Evolutionary conservation across 306 rosid species (phyloP), one percentile per base, ranked within the genome.

Genomic region (Biancaea sappan): DNA sequence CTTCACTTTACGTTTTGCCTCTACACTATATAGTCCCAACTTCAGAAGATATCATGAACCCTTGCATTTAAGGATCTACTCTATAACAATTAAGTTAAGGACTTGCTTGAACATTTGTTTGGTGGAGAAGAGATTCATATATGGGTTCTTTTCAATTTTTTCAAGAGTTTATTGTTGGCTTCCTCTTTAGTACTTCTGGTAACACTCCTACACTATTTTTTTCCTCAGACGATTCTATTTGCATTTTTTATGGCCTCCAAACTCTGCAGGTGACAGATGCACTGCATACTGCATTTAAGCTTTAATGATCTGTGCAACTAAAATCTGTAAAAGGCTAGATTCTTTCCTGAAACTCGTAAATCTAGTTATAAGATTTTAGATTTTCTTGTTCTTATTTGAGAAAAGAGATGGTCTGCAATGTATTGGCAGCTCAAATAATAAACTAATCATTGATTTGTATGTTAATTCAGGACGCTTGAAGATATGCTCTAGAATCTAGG

Each of bases 401-500:
- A 28, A 58, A 74, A 37, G 3, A 69, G 31, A 64, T 81, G 34
- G 40, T 35, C 12, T 74, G 29, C 53, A 4, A 59, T 26, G 16
- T 35, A 66, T 53, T 72, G 57, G 21, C 34, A 14, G 34, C 62
- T 12, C 8, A 12, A 31, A 12, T 35, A 6, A 32, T 29, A 6
- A 18, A 31, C 16, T 31, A 69, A 16, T 35, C 48, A 18, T 66
- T 32, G 28, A 28, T 59, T 35, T 57, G 41, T 65, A 16, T 41
- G 38, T 24, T 16, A 11, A n/a, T 9, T 19, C n/a, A 3, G 46
- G 3, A 56, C 29, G 58, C 37, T 26, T 28, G 25, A 44, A 46
- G 18, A 51, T 21, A 7, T 69, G 69, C 68, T 31, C 9, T 65
- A 46, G 72, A 47, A 65, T 62, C 58, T 35, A 53, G 71, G 59